These are phyloP conservation scores for Myxozyma lipomycoides DNA, from an alignment of 805 yeast genomes.

Conservation along the genomic window DNA sequence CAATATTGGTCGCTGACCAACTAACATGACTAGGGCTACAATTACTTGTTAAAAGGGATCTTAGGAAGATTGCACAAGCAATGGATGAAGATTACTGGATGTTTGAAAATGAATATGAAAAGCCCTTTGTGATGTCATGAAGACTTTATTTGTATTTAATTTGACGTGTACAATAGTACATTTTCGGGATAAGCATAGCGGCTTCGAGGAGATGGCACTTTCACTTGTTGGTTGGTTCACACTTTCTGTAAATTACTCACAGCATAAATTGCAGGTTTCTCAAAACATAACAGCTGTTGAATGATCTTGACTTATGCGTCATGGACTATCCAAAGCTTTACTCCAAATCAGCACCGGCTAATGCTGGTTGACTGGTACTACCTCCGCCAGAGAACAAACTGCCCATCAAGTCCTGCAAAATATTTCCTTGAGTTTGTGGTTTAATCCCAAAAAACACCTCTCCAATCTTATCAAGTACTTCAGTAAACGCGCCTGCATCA, in stretches of 20 bases:
- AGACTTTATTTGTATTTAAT: too few relatives aligned
- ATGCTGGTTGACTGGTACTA: background rate
- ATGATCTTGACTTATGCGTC: too few relatives aligned
- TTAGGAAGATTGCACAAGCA: slow-evolving; percentile 12
- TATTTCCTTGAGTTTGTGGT: slow-evolving; percentile 51
- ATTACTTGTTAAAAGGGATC: slow-evolving; percentile 15
- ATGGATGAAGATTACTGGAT: slow-evolving; percentile 26
- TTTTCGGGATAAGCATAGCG: too few relatives aligned
- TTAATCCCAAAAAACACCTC: slow-evolving; percentile 56
- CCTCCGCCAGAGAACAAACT: slow-evolving; percentile 44
- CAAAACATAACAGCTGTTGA: too few relatives aligned
- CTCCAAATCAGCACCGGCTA: slow-evolving; percentile 5
- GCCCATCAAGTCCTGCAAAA: slow-evolving; percentile 73
- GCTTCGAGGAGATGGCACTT: too few relatives aligned
- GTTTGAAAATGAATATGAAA: slow-evolving; percentile 16
- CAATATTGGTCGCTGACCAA: background rate
- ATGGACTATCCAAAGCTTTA: background rate
- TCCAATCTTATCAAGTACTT: slow-evolving; percentile 56
- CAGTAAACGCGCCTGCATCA: slow-evolving; percentile 39
- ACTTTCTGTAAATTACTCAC: too few relatives aligned
- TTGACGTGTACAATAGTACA: too few relatives aligned
- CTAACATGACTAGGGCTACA: slow-evolving; percentile 13
- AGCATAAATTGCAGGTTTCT: too few relatives aligned
- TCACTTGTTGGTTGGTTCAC: too few relatives aligned
- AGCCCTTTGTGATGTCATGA: slow-evolving; percentile 1